A percentile compares a stretch with the other conserved stretches of the same genome.
Conservation (phyloP, 345 rosid species). For the Dovyalis caffra region DNA sequence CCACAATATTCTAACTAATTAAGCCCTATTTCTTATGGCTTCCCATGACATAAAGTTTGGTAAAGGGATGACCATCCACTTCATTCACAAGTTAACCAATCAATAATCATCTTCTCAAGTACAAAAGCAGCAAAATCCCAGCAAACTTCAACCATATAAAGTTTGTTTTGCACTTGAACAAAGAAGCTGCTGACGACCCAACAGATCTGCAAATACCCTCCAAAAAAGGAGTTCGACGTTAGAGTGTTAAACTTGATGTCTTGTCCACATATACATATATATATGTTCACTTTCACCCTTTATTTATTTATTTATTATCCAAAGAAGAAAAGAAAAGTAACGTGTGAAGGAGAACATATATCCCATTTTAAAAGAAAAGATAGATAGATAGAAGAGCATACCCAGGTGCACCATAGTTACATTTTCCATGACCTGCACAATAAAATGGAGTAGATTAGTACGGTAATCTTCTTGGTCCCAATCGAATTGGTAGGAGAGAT, state of each 20-base stretch:
- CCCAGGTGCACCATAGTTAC: conserved; percentile 23
- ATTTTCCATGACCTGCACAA: conserved; percentile 31
- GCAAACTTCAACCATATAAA: conserved; percentile 35
- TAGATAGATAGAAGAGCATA: conserved; percentile 1
- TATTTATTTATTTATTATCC: not conserved
- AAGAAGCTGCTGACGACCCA: conserved; percentile 39
- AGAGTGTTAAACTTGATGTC: not conserved
- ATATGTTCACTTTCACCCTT: not conserved
- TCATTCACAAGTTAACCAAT: conserved; percentile 12
- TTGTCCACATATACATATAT: too few species aligned
- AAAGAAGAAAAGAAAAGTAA: not conserved
- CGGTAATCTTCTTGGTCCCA: too few species aligned
- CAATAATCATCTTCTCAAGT: conserved; percentile 37
- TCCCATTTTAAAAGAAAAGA: not conserved
- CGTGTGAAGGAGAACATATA: not conserved
- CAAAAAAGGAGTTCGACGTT: not conserved
- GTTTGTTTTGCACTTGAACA: conserved; percentile 19
- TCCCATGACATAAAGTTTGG: not conserved
- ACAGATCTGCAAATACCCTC: conserved; percentile 33
- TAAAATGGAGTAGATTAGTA: not conserved
- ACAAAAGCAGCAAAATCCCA: conserved; percentile 45
- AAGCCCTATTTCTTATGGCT: not conserved
- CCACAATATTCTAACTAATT: not conserved
- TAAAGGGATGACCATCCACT: conserved; percentile 11
- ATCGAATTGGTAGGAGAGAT: too few species aligned